Conservation (phyloP, 257 asterid species). For the Marsdenia floribunda region DNA sequence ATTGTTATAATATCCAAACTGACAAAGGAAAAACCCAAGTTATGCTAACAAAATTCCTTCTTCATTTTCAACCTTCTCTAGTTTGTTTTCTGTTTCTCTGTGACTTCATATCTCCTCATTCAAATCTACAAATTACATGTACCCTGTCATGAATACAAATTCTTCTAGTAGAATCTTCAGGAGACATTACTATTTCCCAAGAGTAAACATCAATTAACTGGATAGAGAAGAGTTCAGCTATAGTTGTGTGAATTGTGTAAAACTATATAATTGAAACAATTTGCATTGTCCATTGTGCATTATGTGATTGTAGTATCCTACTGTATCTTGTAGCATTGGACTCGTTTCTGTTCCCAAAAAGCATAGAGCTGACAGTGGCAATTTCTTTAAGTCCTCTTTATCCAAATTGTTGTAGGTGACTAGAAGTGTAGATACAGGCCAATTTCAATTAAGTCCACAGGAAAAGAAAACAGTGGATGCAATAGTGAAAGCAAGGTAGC, state of each 20-base stretch:
- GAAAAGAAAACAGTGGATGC: conserved; percentile 92
- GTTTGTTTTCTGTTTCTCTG: background rate
- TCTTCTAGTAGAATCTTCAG: background rate
- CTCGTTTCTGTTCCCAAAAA: background rate
- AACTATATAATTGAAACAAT: background rate
- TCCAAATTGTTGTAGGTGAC: conserved; percentile 51
- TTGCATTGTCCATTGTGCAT: background rate
- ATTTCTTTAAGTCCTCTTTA: background rate
- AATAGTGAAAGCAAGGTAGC: conserved; percentile 91
- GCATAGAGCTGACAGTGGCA: background rate
- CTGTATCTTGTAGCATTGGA: background rate
- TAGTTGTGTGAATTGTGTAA: background rate
- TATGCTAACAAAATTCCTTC: no score
- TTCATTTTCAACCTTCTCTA: background rate
- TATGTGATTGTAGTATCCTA: background rate
- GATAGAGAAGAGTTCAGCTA: background rate
- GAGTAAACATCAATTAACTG: background rate
- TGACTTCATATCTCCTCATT: no score
- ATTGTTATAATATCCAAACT: no score
- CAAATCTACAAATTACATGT: no score
- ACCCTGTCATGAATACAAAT: no score
- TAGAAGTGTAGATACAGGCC: conserved; percentile 77
- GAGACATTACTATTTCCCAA: background rate
- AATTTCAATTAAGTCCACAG: conserved; percentile 81
- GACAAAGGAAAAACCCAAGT: no score